Evolutionary conservation across 2,329 filamentous ascomycete genomes (phyloP), one percentile per base, ranked within the genome.

Genomic region (Fusarium solani-melongenae): DNA sequence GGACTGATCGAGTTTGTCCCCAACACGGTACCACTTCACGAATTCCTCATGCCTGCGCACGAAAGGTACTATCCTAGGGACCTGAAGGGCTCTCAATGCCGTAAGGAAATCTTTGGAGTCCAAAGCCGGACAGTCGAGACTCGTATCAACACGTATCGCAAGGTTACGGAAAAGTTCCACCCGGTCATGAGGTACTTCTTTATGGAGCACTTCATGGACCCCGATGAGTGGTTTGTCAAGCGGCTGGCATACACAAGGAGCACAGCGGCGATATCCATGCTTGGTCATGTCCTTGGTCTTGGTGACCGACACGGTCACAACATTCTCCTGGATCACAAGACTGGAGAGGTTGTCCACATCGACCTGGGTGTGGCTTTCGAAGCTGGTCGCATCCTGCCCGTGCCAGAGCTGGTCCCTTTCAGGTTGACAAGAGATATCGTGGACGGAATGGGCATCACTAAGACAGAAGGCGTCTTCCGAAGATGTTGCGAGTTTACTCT

Each of bases 401-500:
- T 99, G 1, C 97, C 96, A 0, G 97, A 99, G 84, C 90, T 98
- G 4, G 96, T 99, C 0, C 97, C 96, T 0, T 99, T 99, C 86
- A 91, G 96, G 1, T 86, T 99, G 62, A 98, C 96, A 11, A 90
- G 96, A 62, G 96, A 99, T 78, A 92, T 99, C 62, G 94, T 98
- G 6, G 97, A 99, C 79, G 97, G 94, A 29, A 98, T 99, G 94
- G 96, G 96, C 31, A 93, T 97, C 75, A 97, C 94, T 4, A 94
- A 94, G 78, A 97, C 95, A 0, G 97, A 99, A 82, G 96, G 96
- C 5, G 95, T 98, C 0, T 99, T 98, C 85, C 91, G 96, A 9
- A 91, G 97, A n/a, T 98, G 96, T 83, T 99, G 96, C 82, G 97
- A 99, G 81, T 98, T 98, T 81, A 98, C 95, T 0, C 90, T 99